These are phyloP conservation scores for Plasmodium ovale DNA, from an alignment of 169 alveolate species.

Conservation along the genomic window DNA sequence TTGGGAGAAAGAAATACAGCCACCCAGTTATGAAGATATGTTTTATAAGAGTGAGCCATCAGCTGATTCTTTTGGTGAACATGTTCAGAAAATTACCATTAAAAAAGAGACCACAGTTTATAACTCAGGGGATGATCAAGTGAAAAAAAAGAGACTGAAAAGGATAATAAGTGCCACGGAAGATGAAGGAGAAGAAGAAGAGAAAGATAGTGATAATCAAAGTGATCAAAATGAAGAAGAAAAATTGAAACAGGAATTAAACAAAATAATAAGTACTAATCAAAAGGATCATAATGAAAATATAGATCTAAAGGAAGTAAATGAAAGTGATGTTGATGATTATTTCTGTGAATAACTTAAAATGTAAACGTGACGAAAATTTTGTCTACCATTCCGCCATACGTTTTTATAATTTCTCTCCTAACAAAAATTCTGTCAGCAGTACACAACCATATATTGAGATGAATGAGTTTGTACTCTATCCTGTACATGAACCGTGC, in stretches of 20 bases:
- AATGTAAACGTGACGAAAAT: too few species aligned
- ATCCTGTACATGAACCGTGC: too few species aligned
- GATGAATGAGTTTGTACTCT: too few species aligned
- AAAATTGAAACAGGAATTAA: conserved; percentile 21
- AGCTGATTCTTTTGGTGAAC: conserved; percentile 12
- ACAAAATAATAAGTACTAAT: conserved; percentile 17
- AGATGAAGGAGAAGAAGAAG: not conserved
- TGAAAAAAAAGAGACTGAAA: conserved; percentile 2
- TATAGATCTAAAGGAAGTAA: not conserved
- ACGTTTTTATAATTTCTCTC: too few species aligned
- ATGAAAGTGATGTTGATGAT: conserved; percentile 44
- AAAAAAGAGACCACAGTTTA: conserved; percentile 16
- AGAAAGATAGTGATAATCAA: not conserved
- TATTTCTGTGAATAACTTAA: conserved; percentile 10
- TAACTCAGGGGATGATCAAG: not conserved
- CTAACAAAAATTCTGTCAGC: too few species aligned
- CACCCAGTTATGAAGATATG: conserved; percentile 67
- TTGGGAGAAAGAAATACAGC: conserved; percentile 81
- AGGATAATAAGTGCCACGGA: not conserved
- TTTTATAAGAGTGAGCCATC: too few species aligned
- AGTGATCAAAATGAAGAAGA: conserved; percentile 14
- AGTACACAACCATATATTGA: too few species aligned
- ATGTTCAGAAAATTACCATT: conserved; percentile 6
- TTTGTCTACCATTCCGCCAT: too few species aligned
- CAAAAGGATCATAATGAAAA: conserved; percentile 3